phyloP scores from a whole-genome alignment of 139 green algal species.

The Micractinium conductrix region DNA sequence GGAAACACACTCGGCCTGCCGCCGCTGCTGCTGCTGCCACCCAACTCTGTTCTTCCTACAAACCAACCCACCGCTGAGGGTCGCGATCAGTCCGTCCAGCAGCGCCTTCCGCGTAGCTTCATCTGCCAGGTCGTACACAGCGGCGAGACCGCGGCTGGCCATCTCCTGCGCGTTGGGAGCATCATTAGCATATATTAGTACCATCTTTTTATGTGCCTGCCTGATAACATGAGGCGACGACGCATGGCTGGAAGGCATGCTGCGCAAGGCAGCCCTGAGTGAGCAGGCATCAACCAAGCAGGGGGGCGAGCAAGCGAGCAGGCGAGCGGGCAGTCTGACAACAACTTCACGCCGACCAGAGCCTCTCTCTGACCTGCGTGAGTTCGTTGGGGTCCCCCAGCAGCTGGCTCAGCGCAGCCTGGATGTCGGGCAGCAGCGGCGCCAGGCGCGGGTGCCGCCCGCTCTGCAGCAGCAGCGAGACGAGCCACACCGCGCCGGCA shows the following conservation, averaged over 20 bases:
- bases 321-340: neutral
- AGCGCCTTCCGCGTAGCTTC: conserved; percentile 62
- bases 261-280: neutral
- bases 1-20: neutral
- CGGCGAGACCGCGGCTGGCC: conserved; percentile 76
- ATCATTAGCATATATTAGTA: too few species aligned
- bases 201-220: too few species aligned
- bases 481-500: conserved; percentile 79
- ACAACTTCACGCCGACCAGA: neutral
- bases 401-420: conserved; percentile 54
- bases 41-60: too few species aligned
- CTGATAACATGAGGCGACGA: too few species aligned
- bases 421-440: conserved; percentile 56
- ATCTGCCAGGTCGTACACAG: conserved; percentile 81
- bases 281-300: neutral
- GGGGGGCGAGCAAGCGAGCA: too few species aligned
- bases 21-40: neutral
- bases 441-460: conserved; percentile 56
- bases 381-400: conserved; percentile 87
- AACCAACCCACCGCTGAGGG: conserved; percentile 44
- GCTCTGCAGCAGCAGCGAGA: conserved; percentile 80
- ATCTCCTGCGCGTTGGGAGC: conserved; percentile 82
- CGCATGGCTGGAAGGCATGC: neutral
- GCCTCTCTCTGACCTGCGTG: conserved; percentile 62
- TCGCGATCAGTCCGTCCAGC: conserved; percentile 68